phyloP scores from a whole-genome alignment of 495 filamentous ascomycete genomes.

The Tuber umbilicatum region DNA sequence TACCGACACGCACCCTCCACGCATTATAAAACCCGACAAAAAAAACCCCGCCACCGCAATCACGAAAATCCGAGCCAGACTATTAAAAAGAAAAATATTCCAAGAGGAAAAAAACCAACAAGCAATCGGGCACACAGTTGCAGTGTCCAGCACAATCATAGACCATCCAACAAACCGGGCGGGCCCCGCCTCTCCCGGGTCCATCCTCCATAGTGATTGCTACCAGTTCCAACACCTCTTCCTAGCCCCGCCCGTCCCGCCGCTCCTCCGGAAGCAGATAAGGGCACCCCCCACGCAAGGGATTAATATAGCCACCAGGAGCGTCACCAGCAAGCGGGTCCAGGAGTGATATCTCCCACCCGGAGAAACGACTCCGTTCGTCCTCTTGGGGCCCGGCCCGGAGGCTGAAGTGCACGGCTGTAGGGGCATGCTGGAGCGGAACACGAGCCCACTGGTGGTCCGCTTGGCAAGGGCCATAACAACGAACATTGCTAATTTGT shows the following conservation, averaged over 20 bases:
- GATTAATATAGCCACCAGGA: background rate
- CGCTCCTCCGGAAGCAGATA: background rate
- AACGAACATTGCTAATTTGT: background rate
- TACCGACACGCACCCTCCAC: background rate
- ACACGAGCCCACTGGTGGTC: background rate
- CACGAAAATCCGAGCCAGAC: no score
- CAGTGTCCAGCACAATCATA: no score
- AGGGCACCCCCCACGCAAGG: background rate
- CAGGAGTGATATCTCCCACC: background rate
- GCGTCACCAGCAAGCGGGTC: background rate
- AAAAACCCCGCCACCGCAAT: no score
- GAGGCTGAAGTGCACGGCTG: background rate
- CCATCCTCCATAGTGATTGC: no score
- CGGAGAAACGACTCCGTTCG: accelerated
- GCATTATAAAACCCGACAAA: no score
- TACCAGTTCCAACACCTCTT: background rate
- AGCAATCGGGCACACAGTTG: no score
- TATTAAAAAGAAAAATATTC: no score
- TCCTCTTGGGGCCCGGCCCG: background rate
- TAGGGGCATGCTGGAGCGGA: background rate
- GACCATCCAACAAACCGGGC: no score
- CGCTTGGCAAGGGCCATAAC: background rate
- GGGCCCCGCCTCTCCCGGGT: no score
- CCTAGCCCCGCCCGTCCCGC: background rate
- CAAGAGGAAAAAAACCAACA: no score